Percentiles rank a stretch among this genome's conserved stretches.
Conservation (phyloP, 352 stramenopile species). For the Phytophthora boehmeriae region DNA sequence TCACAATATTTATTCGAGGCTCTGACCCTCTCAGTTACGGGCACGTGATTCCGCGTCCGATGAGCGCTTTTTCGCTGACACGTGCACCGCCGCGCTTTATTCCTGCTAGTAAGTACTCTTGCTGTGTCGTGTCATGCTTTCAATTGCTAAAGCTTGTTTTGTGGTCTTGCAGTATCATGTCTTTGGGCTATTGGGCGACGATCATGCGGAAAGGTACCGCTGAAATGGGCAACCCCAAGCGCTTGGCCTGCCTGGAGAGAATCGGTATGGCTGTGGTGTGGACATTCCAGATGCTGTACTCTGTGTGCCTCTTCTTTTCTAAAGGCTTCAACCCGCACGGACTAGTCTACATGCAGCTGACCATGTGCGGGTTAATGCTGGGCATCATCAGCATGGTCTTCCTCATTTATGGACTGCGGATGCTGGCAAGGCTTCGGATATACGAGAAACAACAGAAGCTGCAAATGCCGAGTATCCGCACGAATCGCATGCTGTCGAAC, state of each 20-base stretch:
- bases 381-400: slow-evolving; percentile 16
- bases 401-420: slow-evolving; percentile 19
- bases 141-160: too few relatives aligned
- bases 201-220: slow-evolving; percentile 42
- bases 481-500: slow-evolving; percentile 4
- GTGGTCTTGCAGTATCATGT: slow-evolving; percentile 37
- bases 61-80: slow-evolving; percentile 24
- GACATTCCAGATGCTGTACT: slow-evolving; percentile 30
- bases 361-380: slow-evolving; percentile 10
- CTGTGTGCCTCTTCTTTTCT: slow-evolving; percentile 17
- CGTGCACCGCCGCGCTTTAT: slow-evolving; percentile 23
- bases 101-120: slow-evolving; percentile 25
- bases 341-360: slow-evolving; percentile 11
- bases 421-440: slow-evolving; percentile 12
- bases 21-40: slow-evolving; percentile 24
- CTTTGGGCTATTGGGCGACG: slow-evolving; percentile 50
- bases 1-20: slow-evolving; percentile 26
- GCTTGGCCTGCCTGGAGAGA: slow-evolving; percentile 23
- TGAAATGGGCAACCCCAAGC: slow-evolving; percentile 15
- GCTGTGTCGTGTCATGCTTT: too few relatives aligned
- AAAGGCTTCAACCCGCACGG: slow-evolving; percentile 25
- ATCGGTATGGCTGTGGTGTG: slow-evolving; percentile 22
- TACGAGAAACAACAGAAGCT: slow-evolving; percentile 17
- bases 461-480: slow-evolving; percentile 15
- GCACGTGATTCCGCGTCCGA: slow-evolving; percentile 16